Evolutionary conservation across 108 stramenopile species (phyloP), one percentile per base, ranked within the genome.

Genomic region (Phaeodactylum tricornutum): DNA sequence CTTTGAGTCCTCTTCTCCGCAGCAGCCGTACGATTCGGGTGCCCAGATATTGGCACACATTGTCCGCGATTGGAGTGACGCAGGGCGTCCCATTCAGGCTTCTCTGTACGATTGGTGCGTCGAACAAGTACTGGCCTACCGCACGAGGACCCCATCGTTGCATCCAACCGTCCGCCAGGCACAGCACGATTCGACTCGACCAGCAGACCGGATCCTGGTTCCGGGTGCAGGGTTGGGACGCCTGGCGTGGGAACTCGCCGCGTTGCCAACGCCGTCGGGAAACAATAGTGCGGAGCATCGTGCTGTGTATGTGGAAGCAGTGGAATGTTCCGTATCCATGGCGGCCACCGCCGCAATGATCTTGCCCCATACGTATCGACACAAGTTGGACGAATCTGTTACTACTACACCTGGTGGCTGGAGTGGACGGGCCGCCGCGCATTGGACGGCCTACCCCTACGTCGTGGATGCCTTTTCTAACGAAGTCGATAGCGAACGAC

Each of bases 191-290:
- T 38, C 11, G 4, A 9, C 43, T 34, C 34, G n/a, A n/a, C n/a
- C n/a, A n/a, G n/a, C n/a, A n/a, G n/a, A n/a, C n/a, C 26, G 3
- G 8, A 62, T 89, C 1, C 44, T 90, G 21, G 79, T 90, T 21
- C 81, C 83, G 14, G 87, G 87, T 23, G 71, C 87, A 22, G 87
- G 87, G 3, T 55, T 83, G 57, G 87, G 74, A n/a, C 52, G 87
- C 37, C 55, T 90, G 28, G 87, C 87, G n/a, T 76, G 64, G 43
- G 79, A 85, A 47, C 42, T 85, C 35, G 54, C 59, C n/a, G 60
- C 60, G 12, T 56, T 65, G 48, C n/a, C n/a, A n/a, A n/a, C n/a
- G n/a, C n/a, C n/a, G n/a, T 42, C 53, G 1, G 14, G 43, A 19
- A n/a, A n/a, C n/a, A n/a, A n/a, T n/a, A n/a, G n/a, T n/a, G n/a